Conservation (phyloP, 176 grass and related monocot species). For the Chrysopogon serrulatus region DNA sequence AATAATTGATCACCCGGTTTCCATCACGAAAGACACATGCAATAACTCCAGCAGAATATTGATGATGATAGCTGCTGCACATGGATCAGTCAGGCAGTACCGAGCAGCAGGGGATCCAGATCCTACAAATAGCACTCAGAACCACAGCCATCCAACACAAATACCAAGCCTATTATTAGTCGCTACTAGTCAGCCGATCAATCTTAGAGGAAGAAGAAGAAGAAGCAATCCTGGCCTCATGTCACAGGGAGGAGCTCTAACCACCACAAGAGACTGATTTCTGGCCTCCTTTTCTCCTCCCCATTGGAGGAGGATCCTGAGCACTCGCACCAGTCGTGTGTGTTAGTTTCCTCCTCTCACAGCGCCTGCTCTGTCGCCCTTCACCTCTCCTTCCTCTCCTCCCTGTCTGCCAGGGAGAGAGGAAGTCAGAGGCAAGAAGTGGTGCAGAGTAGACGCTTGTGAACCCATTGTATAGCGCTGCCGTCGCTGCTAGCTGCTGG, state of each 20-base stretch:
- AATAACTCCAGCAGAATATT: background rate
- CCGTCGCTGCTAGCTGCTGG: constrained; percentile 9
- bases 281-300: constrained; percentile 11
- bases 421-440: constrained; percentile 35
- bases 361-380: constrained; percentile 31
- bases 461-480: background rate
- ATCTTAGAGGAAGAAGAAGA: background rate
- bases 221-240: constrained; percentile 31
- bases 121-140: constrained; percentile 42
- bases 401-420: constrained; percentile 18
- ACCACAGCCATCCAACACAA: constrained; percentile 22
- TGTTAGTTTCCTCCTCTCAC: constrained; percentile 25
- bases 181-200: background rate
- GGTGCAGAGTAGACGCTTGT: constrained; percentile 37
- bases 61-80: too few species aligned
- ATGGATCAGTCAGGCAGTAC: background rate
- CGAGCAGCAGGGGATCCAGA: background rate
- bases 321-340: background rate
- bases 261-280: constrained; percentile 17
- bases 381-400: constrained; percentile 57
- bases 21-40: constrained; percentile 23
- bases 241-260: constrained; percentile 29
- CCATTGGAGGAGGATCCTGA: constrained; percentile 30
- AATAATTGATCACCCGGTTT: constrained; percentile 1
- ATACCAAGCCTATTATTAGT: constrained; percentile 28